These are phyloP conservation scores for Pythium pyrilobum DNA, from an alignment of 352 stramenopile genomes.

Conservation along the genomic window DNA sequence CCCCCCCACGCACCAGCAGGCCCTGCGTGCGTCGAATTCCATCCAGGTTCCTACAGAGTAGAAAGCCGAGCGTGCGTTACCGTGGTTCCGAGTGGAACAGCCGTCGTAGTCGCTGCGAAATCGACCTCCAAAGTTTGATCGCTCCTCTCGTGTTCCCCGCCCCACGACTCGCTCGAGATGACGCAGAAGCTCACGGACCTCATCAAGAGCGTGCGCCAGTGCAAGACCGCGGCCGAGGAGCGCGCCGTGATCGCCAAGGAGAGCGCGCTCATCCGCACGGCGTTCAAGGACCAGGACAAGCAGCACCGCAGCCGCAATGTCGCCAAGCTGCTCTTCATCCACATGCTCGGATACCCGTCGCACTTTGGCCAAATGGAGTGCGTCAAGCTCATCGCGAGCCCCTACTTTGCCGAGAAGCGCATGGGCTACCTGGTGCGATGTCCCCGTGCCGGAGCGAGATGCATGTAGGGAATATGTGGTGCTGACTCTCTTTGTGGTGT, in stretches of 20 bases:
- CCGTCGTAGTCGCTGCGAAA: background rate
- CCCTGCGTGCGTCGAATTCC: too few relatives aligned
- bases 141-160: too few relatives aligned
- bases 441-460: too few relatives aligned
- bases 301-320: slow-evolving; percentile 98
- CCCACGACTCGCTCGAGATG: slow-evolving; percentile 49
- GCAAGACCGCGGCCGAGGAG: slow-evolving; percentile 99
- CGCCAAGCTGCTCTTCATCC: slow-evolving; percentile 99
- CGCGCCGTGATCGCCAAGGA: slow-evolving; percentile 99
- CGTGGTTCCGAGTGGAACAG: background rate
- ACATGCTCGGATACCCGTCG: slow-evolving; percentile 99
- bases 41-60: background rate
- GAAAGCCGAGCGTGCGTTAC: background rate
- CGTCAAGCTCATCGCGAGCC: slow-evolving; percentile 98
- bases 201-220: slow-evolving; percentile 97
- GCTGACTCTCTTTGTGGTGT: background rate
- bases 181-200: slow-evolving; percentile 98
- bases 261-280: slow-evolving; percentile 97
- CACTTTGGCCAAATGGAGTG: slow-evolving; percentile 99
- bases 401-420: slow-evolving; percentile 98
- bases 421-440: slow-evolving; percentile 94
- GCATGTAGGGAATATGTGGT: background rate
- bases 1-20: too few relatives aligned
- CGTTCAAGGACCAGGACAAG: slow-evolving; percentile 97
- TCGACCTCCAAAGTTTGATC: background rate